Conservation (phyloP, 129 eudicot genomes). For the Silybum marianum region DNA sequence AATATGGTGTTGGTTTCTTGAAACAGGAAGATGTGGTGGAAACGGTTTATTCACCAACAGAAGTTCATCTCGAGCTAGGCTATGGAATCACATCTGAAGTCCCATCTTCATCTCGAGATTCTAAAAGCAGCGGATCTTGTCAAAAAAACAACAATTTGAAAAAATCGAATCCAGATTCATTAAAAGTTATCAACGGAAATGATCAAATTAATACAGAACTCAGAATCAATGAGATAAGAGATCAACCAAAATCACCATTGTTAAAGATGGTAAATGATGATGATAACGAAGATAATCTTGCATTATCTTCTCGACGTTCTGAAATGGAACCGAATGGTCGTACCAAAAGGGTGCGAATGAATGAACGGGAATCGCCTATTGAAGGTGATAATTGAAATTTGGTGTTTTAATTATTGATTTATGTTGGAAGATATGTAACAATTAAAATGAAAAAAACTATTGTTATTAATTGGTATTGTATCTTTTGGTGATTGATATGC, state of each 20-base stretch:
- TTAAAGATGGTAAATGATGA: conserved; percentile 23
- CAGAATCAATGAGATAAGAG: conserved; percentile 21
- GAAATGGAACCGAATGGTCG: conserved; percentile 31
- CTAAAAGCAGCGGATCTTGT: conserved; percentile 28
- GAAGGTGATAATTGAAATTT: conserved; percentile 36
- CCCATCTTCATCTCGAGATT: conserved; percentile 36
- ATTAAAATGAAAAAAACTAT: background rate
- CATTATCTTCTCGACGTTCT: background rate
- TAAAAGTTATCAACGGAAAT: conserved; percentile 23
- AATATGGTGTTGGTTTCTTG: conserved; percentile 15
- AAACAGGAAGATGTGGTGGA: conserved; percentile 51
- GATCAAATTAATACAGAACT: conserved; percentile 15
- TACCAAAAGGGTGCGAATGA: conserved; percentile 43
- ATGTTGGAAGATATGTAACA: conserved; percentile 15
- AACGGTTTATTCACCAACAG: conserved; percentile 35
- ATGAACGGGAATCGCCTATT: conserved; percentile 25
- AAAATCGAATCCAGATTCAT: conserved; percentile 35
- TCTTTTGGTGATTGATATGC: background rate
- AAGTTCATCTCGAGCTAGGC: conserved; percentile 37
- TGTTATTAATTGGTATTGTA: background rate
- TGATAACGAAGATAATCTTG: conserved; percentile 14
- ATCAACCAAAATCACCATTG: conserved; percentile 23
- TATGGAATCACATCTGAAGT: conserved; percentile 36
- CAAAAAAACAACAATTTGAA: conserved; percentile 21
- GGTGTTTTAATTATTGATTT: background rate